These are phyloP conservation scores for Passiflora organensis DNA, from an alignment of 345 rosid species.

Conservation along the genomic window DNA sequence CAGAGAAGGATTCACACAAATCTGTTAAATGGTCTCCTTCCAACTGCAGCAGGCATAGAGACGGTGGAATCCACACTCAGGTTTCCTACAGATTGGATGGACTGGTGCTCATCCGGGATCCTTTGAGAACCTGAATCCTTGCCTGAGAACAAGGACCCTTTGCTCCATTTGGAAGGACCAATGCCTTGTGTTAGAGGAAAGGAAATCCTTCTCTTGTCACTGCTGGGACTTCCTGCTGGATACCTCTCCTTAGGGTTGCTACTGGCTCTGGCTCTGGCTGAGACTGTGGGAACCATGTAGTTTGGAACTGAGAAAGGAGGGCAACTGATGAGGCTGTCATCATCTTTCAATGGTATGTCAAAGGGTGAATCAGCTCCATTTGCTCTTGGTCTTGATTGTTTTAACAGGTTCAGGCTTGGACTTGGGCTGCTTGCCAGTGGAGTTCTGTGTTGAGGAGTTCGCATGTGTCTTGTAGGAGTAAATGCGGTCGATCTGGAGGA, in stretches of 20 bases:
- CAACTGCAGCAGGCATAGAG: conserved; percentile 76
- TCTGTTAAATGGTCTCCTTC: conserved; percentile 85
- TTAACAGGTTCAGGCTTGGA: conserved; percentile 41
- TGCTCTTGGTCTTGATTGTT: conserved; percentile 59
- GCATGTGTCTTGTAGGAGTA: conserved; percentile 35
- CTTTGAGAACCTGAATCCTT: conserved; percentile 46
- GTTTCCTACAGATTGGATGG: conserved; percentile 44
- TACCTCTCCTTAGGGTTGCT: conserved; percentile 69
- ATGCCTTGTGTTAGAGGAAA: conserved; percentile 66
- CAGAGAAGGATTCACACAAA: conserved; percentile 55
- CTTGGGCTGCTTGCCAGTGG: conserved; percentile 29
- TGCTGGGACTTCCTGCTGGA: conserved; percentile 52
- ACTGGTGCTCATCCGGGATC: conserved; percentile 16
- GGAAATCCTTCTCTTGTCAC: conserved; percentile 67
- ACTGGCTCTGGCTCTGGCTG: conserved; percentile 76
- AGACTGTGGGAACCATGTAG: conserved; percentile 81
- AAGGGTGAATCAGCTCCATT: conserved; percentile 54
- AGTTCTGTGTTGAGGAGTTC: conserved; percentile 42
- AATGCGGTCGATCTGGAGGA: conserved; percentile 61
- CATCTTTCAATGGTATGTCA: conserved; percentile 56
- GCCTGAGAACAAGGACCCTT: conserved; percentile 55
- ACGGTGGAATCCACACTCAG: conserved; percentile 72
- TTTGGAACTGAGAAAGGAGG: conserved; percentile 83
- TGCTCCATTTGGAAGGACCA: conserved; percentile 78
- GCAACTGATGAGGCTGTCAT: conserved; percentile 91